phyloP scores from a whole-genome alignment of 768 basidiomycete species.

The Dacryopinax spathularia region DNA sequence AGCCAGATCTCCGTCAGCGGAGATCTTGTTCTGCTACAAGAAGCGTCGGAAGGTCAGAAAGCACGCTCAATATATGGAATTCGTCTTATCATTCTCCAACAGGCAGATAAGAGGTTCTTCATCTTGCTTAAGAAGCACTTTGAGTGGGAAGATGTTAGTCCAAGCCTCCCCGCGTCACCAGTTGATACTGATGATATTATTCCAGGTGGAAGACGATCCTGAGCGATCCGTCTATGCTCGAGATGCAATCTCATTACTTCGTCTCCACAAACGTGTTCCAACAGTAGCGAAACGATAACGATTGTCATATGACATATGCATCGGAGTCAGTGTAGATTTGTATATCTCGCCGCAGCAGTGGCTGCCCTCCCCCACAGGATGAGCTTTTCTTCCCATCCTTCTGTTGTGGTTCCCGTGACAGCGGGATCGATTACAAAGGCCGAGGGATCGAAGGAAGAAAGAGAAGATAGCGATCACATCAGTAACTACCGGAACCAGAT shows the following conservation, averaged over 20 bases:
- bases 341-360: not conserved
- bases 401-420: not conserved
- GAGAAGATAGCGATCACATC: not conserved
- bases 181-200: not conserved
- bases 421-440: not conserved
- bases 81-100: slow-evolving; percentile 4
- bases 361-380: no score
- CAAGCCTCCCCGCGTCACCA: not conserved
- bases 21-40: slow-evolving; percentile 84
- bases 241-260: slow-evolving; percentile 54
- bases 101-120: slow-evolving; percentile 89
- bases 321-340: not conserved
- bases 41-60: slow-evolving; percentile 69
- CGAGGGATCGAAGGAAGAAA: no score
- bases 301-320: not conserved
- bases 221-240: slow-evolving; percentile 39
- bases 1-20: slow-evolving; percentile 29
- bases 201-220: slow-evolving; percentile 54
- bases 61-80: not conserved
- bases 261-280: slow-evolving; percentile 19
- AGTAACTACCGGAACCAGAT: not conserved
- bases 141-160: slow-evolving; percentile 47
- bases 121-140: slow-evolving; percentile 62
- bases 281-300: not conserved
- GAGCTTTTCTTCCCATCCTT: not conserved